Evolutionary conservation across 148 eudicot genomes (phyloP), one percentile per base, ranked within the genome.

Genomic region (Euryodendron excelsum): DNA sequence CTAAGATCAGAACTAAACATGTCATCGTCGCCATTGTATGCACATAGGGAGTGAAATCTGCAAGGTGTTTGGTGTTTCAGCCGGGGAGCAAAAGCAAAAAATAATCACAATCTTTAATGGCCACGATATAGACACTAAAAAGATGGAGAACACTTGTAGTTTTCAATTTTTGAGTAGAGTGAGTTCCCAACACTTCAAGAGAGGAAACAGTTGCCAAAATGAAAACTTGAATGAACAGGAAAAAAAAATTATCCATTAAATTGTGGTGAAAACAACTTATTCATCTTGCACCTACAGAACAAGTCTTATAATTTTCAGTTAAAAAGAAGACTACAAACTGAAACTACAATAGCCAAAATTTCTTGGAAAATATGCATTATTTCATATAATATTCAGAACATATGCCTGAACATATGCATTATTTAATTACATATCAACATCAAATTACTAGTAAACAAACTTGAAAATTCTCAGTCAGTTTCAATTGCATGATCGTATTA

Each of bases 21-120:
- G 44, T 39, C 44, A 39, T 39, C 44, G 44, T 39, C 44, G 3
- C 44, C 44, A 39, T 39, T 39, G 44, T 39, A 39, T 6, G 44
- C 44, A 39, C 44, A 39, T 2, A 39, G 44, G 44, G 44, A 39
- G 44, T 39, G 44, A 39, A 2, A 39, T 39, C 44, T 39, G 86
- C 83, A 80, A 82, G 20, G 33, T 71, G n/a, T 20, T 52, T 55
- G 33, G 20, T 59, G 25, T 44, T 71, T 80, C 64, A 72, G 66
- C 23, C 45, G 79, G 28, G 14, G 25, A 63, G 61, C 72, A 25
- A 45, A 52, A 67, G 25, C 61, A 14, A 69, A 66, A 39, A 52
- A 52, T 21, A 56, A 53, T 13, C 44, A 28, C 18, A 64, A 76
- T 63, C 31, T 31, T 21, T 23, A 61, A 30, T 60, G 67, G 28